phyloP scores from a whole-genome alignment of 495 filamentous ascomycete species.

The Lasiosphaeria ovina region DNA sequence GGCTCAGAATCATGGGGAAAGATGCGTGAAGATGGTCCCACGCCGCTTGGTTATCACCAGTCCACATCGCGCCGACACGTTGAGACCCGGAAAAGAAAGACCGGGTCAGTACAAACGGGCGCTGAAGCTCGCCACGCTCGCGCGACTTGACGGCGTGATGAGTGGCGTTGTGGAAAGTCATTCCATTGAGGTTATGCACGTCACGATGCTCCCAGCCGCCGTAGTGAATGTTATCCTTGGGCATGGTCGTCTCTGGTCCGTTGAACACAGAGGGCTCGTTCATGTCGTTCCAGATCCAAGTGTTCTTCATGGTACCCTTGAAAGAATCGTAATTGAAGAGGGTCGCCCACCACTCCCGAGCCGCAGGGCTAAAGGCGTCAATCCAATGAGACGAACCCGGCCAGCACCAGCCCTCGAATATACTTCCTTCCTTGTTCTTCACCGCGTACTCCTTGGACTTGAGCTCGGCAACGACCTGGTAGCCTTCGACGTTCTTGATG shows the following conservation, averaged over 20 bases:
- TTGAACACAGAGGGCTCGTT: conserved; percentile 99
- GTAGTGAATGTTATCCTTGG: conserved; percentile 91
- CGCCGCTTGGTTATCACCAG: conserved; percentile 89
- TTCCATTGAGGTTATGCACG: conserved; percentile 89
- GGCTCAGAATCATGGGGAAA: conserved; percentile 88
- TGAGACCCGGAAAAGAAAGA: conserved; percentile 89
- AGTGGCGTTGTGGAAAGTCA: conserved; percentile 92
- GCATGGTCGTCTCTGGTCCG: conserved; percentile 95
- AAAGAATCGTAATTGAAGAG: conserved; percentile 86
- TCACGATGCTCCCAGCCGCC: conserved; percentile 96
- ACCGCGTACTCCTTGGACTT: conserved; percentile 78
- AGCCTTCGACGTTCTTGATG: conserved; percentile 86
- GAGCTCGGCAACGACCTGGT: conserved; percentile 73
- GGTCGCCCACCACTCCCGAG: conserved; percentile 81
- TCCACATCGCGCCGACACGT: conserved; percentile 94
- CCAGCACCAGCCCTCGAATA: conserved; percentile 98
- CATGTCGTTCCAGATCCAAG: conserved; percentile 99
- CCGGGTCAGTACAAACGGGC: conserved; percentile 89
- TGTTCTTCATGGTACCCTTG: conserved; percentile 76
- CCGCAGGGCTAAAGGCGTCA: conserved; percentile 87
- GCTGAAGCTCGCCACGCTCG: conserved; percentile 70
- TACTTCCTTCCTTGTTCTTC: conserved; percentile 82
- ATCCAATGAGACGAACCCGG: conserved; percentile 95
- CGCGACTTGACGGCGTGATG: conserved; percentile 77
- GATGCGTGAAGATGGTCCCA: conserved; percentile 87